phyloP scores from a whole-genome alignment of 768 basidiomycete genomes.

The Suillus discolor region DNA sequence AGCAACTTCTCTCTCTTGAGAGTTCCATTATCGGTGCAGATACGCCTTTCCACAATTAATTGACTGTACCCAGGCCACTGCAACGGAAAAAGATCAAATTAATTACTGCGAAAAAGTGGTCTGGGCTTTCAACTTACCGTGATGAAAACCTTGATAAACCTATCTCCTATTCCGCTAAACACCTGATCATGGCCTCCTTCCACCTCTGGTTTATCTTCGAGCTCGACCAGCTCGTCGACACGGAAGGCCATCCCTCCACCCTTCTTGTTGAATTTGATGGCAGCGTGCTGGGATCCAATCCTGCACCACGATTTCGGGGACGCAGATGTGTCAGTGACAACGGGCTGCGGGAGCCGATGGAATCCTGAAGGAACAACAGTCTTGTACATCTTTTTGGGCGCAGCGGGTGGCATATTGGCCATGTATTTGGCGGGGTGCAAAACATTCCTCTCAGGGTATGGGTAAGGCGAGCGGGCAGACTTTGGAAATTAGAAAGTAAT shows the following conservation, averaged over 20 bases:
- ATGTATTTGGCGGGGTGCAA: constrained; percentile 25
- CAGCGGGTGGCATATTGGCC: constrained; percentile 10
- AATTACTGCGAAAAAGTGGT: neutral
- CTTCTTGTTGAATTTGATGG: constrained; percentile 35
- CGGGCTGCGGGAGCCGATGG: constrained; percentile 17
- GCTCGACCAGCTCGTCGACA: constrained; percentile 23
- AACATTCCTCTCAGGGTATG: constrained; percentile 33
- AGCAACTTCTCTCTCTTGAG: constrained; percentile 36
- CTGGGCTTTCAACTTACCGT: constrained; percentile 27
- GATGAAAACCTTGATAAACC: constrained; percentile 38
- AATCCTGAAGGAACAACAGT: constrained; percentile 24
- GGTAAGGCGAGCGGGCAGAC: constrained; percentile 23
- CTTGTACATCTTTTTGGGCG: constrained; percentile 11
- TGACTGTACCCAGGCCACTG: constrained; percentile 54
- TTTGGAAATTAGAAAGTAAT: constrained; percentile 13
- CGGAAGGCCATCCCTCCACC: constrained; percentile 29
- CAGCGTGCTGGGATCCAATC: constrained; percentile 19
- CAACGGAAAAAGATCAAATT: constrained; percentile 6
- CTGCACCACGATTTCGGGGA: neutral
- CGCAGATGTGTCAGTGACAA: constrained; percentile 14
- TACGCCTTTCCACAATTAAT: constrained; percentile 40
- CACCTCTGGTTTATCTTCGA: constrained; percentile 28
- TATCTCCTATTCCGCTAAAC: constrained; percentile 21
- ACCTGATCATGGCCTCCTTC: constrained; percentile 23
- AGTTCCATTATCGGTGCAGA: constrained; percentile 36